Conservation (phyloP, 768 basidiomycete species). For the Trametes cinnabarina region DNA sequence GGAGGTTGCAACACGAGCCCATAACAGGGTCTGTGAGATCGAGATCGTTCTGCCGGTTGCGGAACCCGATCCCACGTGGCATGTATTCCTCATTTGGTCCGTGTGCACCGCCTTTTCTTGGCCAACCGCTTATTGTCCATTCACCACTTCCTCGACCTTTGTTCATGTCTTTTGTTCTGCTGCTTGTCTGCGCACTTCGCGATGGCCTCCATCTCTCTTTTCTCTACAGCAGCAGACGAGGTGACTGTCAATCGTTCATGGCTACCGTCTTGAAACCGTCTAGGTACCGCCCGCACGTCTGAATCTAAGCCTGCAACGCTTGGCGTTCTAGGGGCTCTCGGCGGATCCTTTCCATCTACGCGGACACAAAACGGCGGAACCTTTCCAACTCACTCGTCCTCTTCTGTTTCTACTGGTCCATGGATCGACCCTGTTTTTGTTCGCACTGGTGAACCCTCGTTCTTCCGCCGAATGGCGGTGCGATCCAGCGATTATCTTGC, state of each 20-base stretch:
- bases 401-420: too few relatives aligned
- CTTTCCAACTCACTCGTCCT: not conserved
- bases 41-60: constrained; percentile 10
- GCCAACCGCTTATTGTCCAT: too few relatives aligned
- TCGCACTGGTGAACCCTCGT: not conserved
- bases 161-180: not conserved
- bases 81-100: not conserved
- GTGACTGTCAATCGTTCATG: too few relatives aligned
- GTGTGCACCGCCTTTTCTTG: not conserved
- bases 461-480: not conserved
- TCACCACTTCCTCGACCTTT: too few relatives aligned
- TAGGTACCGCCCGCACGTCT: not conserved
- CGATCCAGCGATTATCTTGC: constrained; percentile 2
- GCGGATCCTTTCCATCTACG: not conserved
- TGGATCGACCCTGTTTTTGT: too few relatives aligned
- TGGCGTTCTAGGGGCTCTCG: not conserved
- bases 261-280: too few relatives aligned
- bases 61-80: constrained; percentile 3
- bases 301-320: not conserved
- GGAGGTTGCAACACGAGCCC: not conserved
- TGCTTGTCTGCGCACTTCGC: too few relatives aligned
- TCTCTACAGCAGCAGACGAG: too few relatives aligned
- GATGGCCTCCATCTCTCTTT: too few relatives aligned
- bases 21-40: not conserved
- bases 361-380: constrained; percentile 1